Conservation (phyloP, 1,284 basidiomycete genomes). For the Acaromyces ingoldii region DNA sequence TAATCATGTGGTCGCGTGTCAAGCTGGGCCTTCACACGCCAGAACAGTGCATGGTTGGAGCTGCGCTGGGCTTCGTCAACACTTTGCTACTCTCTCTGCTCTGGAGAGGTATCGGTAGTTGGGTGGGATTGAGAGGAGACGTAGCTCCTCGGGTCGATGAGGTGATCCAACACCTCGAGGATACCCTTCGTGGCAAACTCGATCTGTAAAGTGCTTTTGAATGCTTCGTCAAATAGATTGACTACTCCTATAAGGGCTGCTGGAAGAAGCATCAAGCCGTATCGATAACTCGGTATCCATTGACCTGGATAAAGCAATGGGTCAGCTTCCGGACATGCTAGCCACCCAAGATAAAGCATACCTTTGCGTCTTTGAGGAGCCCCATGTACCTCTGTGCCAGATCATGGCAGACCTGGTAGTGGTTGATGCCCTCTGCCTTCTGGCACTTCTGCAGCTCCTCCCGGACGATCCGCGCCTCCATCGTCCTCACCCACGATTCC, state of each 20-base stretch:
- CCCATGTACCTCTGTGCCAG: constrained; percentile 76
- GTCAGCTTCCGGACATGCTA: background rate
- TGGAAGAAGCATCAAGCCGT: too few species aligned
- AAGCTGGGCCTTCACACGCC: constrained; percentile 13
- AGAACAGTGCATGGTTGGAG: constrained; percentile 9
- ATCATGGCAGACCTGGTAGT: constrained; percentile 68
- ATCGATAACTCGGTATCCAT: constrained; percentile 35
- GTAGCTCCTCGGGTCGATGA: too few species aligned
- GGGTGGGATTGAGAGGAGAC: too few species aligned
- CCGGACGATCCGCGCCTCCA: constrained; percentile 85
- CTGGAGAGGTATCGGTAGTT: too few species aligned
- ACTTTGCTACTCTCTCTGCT: background rate
- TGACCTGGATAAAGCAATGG: constrained; percentile 16
- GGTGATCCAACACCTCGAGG: too few species aligned
- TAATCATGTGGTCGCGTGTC: constrained; percentile 17
- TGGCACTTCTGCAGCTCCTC: constrained; percentile 90
- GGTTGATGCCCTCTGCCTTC: constrained; percentile 72
- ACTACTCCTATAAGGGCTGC: too few species aligned
- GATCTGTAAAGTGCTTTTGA: too few species aligned
- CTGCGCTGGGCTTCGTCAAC: background rate
- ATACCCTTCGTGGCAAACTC: too few species aligned
- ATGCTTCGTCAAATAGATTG: too few species aligned
- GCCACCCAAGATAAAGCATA: constrained; percentile 46
- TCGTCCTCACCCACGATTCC: constrained; percentile 88
- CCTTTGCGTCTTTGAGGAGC: constrained; percentile 79